These are phyloP conservation scores for Blastomyces emzantsi DNA, from an alignment of 2,329 filamentous ascomycete species.

Conservation along the genomic window DNA sequence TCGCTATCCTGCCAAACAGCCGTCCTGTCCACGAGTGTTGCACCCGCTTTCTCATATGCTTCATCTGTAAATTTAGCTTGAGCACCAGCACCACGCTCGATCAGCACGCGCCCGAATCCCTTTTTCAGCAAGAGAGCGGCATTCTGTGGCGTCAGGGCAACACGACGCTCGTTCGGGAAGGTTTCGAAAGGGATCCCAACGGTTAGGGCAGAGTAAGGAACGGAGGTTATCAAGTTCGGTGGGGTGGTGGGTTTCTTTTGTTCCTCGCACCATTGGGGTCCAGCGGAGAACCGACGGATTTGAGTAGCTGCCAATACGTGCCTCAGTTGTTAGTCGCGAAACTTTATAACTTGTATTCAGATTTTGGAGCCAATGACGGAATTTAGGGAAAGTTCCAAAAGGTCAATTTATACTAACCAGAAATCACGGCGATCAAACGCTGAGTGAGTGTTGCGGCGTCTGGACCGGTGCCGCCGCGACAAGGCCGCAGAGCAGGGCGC, in stretches of 20 bases:
- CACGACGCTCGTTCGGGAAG: slow-evolving; percentile 69
- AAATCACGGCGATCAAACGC: slow-evolving; percentile 11
- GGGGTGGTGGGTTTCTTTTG: slow-evolving; percentile 8
- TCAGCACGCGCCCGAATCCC: slow-evolving; percentile 65
- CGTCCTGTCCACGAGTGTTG: slow-evolving; percentile 60
- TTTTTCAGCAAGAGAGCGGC: slow-evolving; percentile 75
- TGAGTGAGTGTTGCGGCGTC: slow-evolving; percentile 9
- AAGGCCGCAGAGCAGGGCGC: slow-evolving; percentile 11
- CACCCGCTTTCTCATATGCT: slow-evolving; percentile 69
- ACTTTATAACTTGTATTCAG: not conserved
- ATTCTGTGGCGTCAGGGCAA: slow-evolving; percentile 78
- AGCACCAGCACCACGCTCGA: slow-evolving; percentile 72
- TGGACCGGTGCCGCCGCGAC: slow-evolving; percentile 8
- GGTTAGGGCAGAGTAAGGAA: slow-evolving; percentile 61
- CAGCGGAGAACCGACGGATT: slow-evolving; percentile 14
- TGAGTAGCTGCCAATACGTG: slow-evolving; percentile 8
- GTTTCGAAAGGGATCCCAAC: slow-evolving; percentile 73
- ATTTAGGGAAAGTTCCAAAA: not conserved
- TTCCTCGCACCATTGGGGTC: slow-evolving; percentile 8
- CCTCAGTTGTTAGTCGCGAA: slow-evolving; percentile 1
- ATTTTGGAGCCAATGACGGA: not conserved
- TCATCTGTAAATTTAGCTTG: slow-evolving; percentile 68
- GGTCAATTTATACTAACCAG: slow-evolving; percentile 11
- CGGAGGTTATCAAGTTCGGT: slow-evolving; percentile 16
- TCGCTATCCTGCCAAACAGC: slow-evolving; percentile 66